Base-by-base conservation (phyloP, 345 rosid species). In the Citrus maxima region DNA sequence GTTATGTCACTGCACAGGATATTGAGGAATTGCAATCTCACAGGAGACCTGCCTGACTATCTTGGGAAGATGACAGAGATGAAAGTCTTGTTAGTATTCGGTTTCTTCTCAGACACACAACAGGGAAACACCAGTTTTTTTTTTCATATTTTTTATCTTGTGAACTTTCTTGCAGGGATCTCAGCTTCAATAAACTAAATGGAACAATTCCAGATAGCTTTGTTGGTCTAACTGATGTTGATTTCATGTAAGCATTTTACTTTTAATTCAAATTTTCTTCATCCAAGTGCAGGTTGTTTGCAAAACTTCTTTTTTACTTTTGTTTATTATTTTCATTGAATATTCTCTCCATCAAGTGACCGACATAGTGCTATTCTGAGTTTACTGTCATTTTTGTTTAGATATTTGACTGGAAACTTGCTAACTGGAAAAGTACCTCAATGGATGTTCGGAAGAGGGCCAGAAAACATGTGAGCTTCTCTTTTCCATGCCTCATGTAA, bases 11-110 rank as follows among this genome's bases (percentile, higher is more conserved):
- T 46, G 51, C n/a, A 35, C 85, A 92, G 93, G 80, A 78, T 89
- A 55, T 76, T 92, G 62, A 85, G 93, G 80, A 88, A 81, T 84
- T 88, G 92, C 88, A 90, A 81, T 84, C 72, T 91, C 72, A 79
- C 65, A 22, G 91, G 90, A 65, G 8, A 4, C 4, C 67, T 90
- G 63, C 96, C 89, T 25, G 69, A 7, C 0, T 84, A 80, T 86
- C 80, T 92, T 38, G 87, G 77, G 27, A 7, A 7, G 2, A 61
- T 80, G 46, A 61, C 32, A 12, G 0, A 6, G 0, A 71, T 90
- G 56, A 83, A 68, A 46, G 14, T 18, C 62, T 74, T 92, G 96
- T 92, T 75, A 25, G 54, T 84, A 72, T 51, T 46, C 1, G 18
- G 5, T 13, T 46, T 46, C 16, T 13, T 46, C 51, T 46, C 0